Percentiles rank a stretch among this genome's conserved stretches.
phyloP scores from a whole-genome alignment of 2,329 filamentous ascomycete genomes.

The Penicillium olsonii region DNA sequence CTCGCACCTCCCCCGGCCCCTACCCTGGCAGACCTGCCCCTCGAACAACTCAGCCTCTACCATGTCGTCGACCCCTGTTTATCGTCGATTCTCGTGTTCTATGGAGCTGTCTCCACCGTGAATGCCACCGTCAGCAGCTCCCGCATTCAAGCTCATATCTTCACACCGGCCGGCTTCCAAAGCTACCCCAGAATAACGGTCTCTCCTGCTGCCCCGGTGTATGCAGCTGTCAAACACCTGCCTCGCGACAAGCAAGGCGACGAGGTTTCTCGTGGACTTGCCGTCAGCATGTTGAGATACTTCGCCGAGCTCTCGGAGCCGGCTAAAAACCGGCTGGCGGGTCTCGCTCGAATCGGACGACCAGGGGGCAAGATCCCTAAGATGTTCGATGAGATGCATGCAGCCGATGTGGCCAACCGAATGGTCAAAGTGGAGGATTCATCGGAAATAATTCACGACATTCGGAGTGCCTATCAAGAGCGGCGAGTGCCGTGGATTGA shows the following conservation, averaged over 20 bases:
- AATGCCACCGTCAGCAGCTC: constrained; percentile 87
- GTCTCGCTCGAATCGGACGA: constrained; percentile 53
- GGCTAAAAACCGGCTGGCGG: constrained; percentile 70
- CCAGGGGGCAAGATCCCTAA: constrained; percentile 64
- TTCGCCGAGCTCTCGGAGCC: constrained; percentile 80
- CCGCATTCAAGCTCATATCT: constrained; percentile 90
- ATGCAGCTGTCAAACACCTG: constrained; percentile 84
- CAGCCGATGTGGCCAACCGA: constrained; percentile 80
- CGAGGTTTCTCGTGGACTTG: constrained; percentile 85
- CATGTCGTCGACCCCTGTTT: constrained; percentile 81
- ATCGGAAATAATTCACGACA: constrained; percentile 68
- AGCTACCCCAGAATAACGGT: constrained; percentile 90
- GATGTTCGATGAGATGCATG: constrained; percentile 89
- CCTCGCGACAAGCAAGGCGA: constrained; percentile 95
- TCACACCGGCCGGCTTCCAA: constrained; percentile 83
- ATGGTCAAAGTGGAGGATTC: constrained; percentile 82
- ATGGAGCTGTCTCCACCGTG: constrained; percentile 84
- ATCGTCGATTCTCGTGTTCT: constrained; percentile 83
- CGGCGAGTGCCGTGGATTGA: constrained; percentile 84
- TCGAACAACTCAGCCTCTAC: constrained; percentile 83
- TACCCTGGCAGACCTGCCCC: constrained; percentile 72
- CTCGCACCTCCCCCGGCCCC: constrained; percentile 54
- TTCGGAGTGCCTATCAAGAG: constrained; percentile 75
- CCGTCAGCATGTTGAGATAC: constrained; percentile 92
- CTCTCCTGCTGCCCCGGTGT: constrained; percentile 88